These are phyloP conservation scores for Xylariaceae sp. DNA, from an alignment of 2,329 filamentous ascomycete species.

Conservation along the genomic window DNA sequence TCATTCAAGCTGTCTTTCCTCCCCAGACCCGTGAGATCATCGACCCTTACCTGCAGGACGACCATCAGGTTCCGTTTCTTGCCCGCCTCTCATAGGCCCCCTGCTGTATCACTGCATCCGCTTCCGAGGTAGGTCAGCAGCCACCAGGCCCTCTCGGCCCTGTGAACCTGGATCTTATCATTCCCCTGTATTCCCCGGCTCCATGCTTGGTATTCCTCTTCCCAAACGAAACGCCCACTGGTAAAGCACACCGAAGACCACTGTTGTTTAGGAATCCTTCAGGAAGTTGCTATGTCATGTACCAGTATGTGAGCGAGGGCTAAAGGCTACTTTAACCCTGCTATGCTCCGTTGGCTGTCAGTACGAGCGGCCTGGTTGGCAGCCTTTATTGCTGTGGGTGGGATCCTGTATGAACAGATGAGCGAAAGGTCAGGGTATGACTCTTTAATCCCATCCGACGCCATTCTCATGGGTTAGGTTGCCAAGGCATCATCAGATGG, in stretches of 20 bases:
- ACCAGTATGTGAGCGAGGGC: no score
- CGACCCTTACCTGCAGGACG: constrained; percentile 2
- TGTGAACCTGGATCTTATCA: constrained; percentile 2
- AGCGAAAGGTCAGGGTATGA: constrained; percentile 20
- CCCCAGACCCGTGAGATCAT: constrained; percentile 1
- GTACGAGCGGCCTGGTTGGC: constrained; percentile 16
- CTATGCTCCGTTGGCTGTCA: constrained; percentile 18
- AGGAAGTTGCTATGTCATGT: no score
- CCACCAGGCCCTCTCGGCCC: constrained; percentile 4
- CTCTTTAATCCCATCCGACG: constrained; percentile 10
- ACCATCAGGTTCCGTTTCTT: constrained; percentile 11
- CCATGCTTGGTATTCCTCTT: constrained; percentile 6
- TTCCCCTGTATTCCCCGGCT: not conserved
- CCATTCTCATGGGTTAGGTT: constrained; percentile 2
- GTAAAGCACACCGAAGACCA: not conserved
- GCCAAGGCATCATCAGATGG: constrained; percentile 1
- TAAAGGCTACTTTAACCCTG: not conserved
- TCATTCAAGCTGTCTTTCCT: not conserved
- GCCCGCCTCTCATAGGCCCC: constrained; percentile 12
- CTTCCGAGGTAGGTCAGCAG: constrained; percentile 24
- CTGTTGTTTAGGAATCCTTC: not conserved
- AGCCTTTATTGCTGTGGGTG: constrained; percentile 16
- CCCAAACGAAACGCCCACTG: not conserved
- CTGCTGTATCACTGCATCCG: constrained; percentile 15
- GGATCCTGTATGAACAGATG: constrained; percentile 15